Evolutionary conservation across 768 basidiomycete species (phyloP), one percentile per base, ranked within the genome.

Genomic region (Lenzites betulinus): DNA sequence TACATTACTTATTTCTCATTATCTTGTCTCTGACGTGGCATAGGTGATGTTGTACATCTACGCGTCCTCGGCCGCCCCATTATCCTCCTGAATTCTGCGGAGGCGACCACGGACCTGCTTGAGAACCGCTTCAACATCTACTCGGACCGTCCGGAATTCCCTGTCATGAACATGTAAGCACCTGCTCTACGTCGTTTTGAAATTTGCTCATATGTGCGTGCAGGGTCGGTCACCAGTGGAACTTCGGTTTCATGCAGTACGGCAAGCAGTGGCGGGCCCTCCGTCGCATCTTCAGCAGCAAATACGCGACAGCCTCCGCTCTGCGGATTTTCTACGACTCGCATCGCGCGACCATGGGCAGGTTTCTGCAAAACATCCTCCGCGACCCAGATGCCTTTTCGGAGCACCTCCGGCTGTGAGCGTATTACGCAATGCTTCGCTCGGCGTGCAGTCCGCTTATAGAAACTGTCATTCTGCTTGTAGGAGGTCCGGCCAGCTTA

Each of bases 51-150:
- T 39, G 49, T 58, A 9, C 30, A 38, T 26, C 48, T 58, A 7
- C 48, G 28, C 13, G 26, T 58, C 25, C 44, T 58, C 57, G 39
- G 44, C 26, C 33, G 44, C 12, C 49, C 48, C 25, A 58, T 71
- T 9, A 39, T 71, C 23, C 33, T 69, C 30, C 52, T 73, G 20
- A 71, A 72, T 55, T 69, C 72, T 1, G 49, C 59, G 23, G 44
- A 65, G 26, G 64, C 66, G 16, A 67, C 65, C 8, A 47, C 41
- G 1, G 73, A 74, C 18, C 67, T 74, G 44, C 60, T 73, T 41
- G 66, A 72, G 35, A 64, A 66, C 36, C 58, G 69, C 33, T 68
- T 67, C 5, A 54, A 59, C 9, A 65, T 69, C 25, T 71, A 73
- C 52, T 73, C 72, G 11, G 72, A 71, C 47, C 60, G 72, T 44